Evolutionary conservation across 768 basidiomycete species (phyloP), one percentile per base, ranked within the genome.

Genomic region (Pleurotus ostreatus): DNA sequence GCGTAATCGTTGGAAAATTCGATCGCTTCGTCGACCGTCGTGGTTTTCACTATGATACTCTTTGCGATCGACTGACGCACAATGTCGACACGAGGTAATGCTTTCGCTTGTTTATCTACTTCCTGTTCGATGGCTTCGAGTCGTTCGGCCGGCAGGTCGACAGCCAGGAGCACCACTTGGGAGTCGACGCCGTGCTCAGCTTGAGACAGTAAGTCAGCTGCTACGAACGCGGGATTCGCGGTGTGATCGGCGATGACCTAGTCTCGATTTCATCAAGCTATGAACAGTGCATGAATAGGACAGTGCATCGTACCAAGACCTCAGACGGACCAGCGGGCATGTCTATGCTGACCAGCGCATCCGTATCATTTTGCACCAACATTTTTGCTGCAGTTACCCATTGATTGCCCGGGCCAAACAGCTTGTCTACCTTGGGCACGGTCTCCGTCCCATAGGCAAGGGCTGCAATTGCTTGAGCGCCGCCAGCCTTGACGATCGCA

Each of bases 301-400:
- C 23, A 25, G 23, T 25, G 45, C 40, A 45, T 22, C 4, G 82
- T 65, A 97, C 97, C 65, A 99, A 77, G 20, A 99, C 96, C 72
- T 99, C 97, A 3, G 92, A 94, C 25, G 97, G 97, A 5, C 97
- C 97, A 34, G 97, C 97, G 48, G 97, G 97, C 93, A 99, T 98
- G 71, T 99, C 97, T 64, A 98, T 99, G 13, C 92, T 90, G 5
- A 98, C 94, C 59, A 95, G 71, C 7, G 97, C 96, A 64, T 95
- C 91, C 11, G 95, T 95, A 67, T 99, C 97, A 70, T 98, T 99
- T 68, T 98, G 95, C 22, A 99, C 96, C 54, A 96, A 73, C 97
- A 99, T 98, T 76, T 99, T 99, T 51, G 96, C 97, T 1, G 97
- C 97, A 1, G 96, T 99, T 20, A 99, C 97, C 94, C 95, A 99